Base-by-base conservation (phyloP, 352 stramenopile genomes). In the Blastocystis sp. region DNA sequence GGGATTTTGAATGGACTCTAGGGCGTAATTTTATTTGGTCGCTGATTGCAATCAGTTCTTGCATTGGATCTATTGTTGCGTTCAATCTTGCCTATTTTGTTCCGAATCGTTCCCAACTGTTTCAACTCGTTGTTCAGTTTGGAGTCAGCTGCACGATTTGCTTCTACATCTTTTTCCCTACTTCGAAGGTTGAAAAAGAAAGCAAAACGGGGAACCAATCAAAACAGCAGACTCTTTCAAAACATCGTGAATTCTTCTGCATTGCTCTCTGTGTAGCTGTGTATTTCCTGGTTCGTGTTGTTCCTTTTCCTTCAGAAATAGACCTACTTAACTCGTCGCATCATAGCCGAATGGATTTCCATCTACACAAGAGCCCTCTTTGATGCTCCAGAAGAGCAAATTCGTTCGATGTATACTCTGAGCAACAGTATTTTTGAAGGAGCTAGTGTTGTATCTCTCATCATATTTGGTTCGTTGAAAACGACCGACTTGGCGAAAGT, bases 151-250 rank as follows among this genome's bases (percentile, higher is more conserved):
- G 39, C n/a, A 29, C 68, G 0, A 11, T 79, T 8, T 18, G 20
- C n/a, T 79, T 79, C 11, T 79, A 62, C 26, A 47, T 79, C 0
- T 79, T 79, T 23, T 79, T 56, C 50, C 68, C 68, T 18, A 20
- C 23, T 20, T 55, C 68, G 4, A 20, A 34, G 34, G 0, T 5
- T 56, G 29, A 29, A 11, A 61, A 79, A 47, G 68, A 79, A 4
- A 29, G 26, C 4, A 62, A 26, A 23, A 23, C 43, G 29, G 41
- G 13, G 26, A 43, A 26, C 11, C 18, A 76, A 20, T 23, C 34
- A 9, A 8, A 23, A 20, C 5, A 5, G 9, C 6, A 6, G 1
- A 43, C 41, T 55, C 68, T 23, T 26, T 68, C 68, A 6, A 7
- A 18, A 29, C 9, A n/a, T 15, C 23, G 37, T 3, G 68, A 79